Evolutionary conservation across 1,284 basidiomycete species (phyloP).

Genomic region (Rhodotorula sp.): DNA sequence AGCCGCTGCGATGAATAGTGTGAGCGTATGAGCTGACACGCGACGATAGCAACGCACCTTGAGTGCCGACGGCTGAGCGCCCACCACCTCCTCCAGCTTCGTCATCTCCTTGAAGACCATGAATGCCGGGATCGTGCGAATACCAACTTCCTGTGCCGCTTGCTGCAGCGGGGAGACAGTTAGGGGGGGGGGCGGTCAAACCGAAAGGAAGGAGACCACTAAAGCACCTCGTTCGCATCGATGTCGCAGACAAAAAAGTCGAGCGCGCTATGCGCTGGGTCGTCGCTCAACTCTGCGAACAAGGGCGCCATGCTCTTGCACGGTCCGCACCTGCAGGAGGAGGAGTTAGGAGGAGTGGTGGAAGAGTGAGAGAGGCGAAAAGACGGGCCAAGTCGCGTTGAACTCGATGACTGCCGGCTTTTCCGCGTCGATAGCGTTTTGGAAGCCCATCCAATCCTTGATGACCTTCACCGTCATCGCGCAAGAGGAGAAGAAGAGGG

Average conservation of each 20-base stretch:
- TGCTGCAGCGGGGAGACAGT: constrained; percentile 41
- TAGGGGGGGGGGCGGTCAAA: background rate
- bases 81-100: constrained; percentile 62
- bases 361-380: background rate
- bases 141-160: constrained; percentile 62
- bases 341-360: background rate
- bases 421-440: constrained; percentile 59
- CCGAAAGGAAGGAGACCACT: constrained; percentile 57
- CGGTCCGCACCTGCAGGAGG: background rate
- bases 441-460: constrained; percentile 59
- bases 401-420: constrained; percentile 67
- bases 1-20: background rate
- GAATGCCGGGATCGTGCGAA: constrained; percentile 82
- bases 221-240: constrained; percentile 13
- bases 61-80: constrained; percentile 59
- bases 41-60: constrained; percentile 48
- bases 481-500: too few relatives aligned
- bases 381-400: background rate
- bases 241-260: too few relatives aligned
- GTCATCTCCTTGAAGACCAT: constrained; percentile 66
- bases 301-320: background rate
- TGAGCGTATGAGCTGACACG: background rate
- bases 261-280: too few relatives aligned
- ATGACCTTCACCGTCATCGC: constrained; percentile 56
- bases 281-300: too few relatives aligned